Percentiles rank a stretch among this genome's conserved stretches.
Evolutionary conservation across 495 filamentous ascomycete species (phyloP).

Genomic region (Platismatia glauca): DNA sequence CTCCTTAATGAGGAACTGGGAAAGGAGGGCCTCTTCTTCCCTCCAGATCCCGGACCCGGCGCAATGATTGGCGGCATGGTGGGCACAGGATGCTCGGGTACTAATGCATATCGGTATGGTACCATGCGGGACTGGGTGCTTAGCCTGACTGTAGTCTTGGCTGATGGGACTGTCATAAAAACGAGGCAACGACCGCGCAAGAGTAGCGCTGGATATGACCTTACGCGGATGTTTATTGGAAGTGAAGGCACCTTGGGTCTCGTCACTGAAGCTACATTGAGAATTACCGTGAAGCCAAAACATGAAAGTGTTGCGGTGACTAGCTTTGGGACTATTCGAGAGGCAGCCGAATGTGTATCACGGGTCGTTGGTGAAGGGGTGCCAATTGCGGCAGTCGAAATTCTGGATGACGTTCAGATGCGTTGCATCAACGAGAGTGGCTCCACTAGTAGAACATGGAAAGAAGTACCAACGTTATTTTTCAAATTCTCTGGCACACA

Average conservation of each 20-base stretch:
- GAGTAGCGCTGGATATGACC: constrained; percentile 73
- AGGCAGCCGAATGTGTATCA: constrained; percentile 61
- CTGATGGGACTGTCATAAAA: constrained; percentile 72
- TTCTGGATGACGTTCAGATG: constrained; percentile 82
- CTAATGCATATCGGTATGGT: constrained; percentile 72
- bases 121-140: constrained; percentile 87
- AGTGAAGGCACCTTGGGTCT: constrained; percentile 72
- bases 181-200: constrained; percentile 66
- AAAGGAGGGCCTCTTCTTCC: constrained; percentile 66
- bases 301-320: constrained; percentile 68
- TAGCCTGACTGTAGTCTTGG: constrained; percentile 68
- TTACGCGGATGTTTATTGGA: constrained; percentile 67
- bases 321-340: constrained; percentile 62
- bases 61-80: constrained; percentile 69
- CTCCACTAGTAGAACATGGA: constrained; percentile 59
- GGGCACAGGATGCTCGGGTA: constrained; percentile 71
- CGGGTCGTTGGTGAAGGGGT: constrained; percentile 63
- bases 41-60: constrained; percentile 67
- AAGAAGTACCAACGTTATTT: constrained; percentile 70
- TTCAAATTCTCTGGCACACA: constrained; percentile 78
- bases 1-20: constrained; percentile 61
- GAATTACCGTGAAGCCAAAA: constrained; percentile 64
- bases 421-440: constrained; percentile 64
- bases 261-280: constrained; percentile 68
- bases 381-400: constrained; percentile 70